Percentiles rank a stretch among this genome's conserved stretches.
Conservation (phyloP, 495 filamentous ascomycete genomes). For the Penicillium egyptiacum region DNA sequence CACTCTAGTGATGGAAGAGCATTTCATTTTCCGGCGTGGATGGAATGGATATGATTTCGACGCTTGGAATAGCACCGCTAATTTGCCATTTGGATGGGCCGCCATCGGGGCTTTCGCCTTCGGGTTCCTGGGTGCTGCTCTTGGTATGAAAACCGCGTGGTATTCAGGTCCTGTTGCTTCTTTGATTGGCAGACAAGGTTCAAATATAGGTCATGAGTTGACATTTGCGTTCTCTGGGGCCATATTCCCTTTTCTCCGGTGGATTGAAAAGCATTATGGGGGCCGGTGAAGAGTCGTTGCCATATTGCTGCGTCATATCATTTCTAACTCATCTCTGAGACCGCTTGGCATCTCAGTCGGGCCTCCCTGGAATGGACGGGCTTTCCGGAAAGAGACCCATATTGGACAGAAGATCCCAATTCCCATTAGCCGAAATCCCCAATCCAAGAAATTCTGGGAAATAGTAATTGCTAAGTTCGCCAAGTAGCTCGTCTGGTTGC, state of each 20-base stretch:
- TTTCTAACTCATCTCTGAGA: neutral
- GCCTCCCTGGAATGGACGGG: slow-evolving; percentile 4
- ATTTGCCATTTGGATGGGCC: slow-evolving; percentile 64
- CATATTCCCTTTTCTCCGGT: slow-evolving; percentile 24
- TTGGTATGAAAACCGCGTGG: slow-evolving; percentile 72
- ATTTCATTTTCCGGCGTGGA: slow-evolving; percentile 67
- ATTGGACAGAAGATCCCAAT: slow-evolving; percentile 30
- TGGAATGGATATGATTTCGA: slow-evolving; percentile 56
- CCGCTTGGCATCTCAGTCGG: slow-evolving; percentile 1
- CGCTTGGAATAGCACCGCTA: slow-evolving; percentile 51
- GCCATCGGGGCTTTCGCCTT: slow-evolving; percentile 60
- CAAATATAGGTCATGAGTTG: slow-evolving; percentile 69
- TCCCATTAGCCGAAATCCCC: slow-evolving; percentile 25
- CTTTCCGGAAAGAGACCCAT: slow-evolving; percentile 27
- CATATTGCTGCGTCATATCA: neutral
- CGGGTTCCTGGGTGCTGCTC: slow-evolving; percentile 64
- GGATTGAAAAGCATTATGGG: slow-evolving; percentile 24
- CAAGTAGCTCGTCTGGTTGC: slow-evolving; percentile 15
- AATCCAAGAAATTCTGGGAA: slow-evolving; percentile 36
- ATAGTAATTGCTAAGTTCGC: slow-evolving; percentile 29
- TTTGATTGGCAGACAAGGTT: slow-evolving; percentile 56
- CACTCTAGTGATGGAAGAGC: slow-evolving; percentile 63
- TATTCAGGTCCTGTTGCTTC: slow-evolving; percentile 64
- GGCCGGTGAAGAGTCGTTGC: neutral
- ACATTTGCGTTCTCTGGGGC: slow-evolving; percentile 37